These are phyloP conservation scores for Huntiella omanensis DNA, from an alignment of 2,329 filamentous ascomycete species.

Conservation along the genomic window DNA sequence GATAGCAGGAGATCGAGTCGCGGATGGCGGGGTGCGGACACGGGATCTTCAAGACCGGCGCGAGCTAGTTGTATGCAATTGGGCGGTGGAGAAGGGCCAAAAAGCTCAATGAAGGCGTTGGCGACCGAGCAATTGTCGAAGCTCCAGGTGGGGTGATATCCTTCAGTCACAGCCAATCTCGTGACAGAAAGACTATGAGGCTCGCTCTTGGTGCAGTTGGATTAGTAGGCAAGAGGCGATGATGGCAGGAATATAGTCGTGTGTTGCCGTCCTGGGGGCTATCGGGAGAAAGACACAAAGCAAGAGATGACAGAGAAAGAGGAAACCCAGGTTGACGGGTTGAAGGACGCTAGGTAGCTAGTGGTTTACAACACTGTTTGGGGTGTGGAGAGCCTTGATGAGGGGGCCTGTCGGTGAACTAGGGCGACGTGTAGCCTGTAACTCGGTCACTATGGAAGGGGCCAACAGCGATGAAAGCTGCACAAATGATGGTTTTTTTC, in stretches of 20 bases:
- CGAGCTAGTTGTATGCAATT: not conserved
- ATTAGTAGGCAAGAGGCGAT: too few species aligned
- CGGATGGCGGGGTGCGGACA: not conserved
- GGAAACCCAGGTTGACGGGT: not conserved
- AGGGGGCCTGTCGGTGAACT: too few species aligned
- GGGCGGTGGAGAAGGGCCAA: not conserved
- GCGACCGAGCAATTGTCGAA: not conserved
- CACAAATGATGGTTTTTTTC: too few species aligned
- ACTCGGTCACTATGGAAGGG: too few species aligned
- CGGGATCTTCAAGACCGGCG: not conserved
- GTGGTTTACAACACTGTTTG: too few species aligned
- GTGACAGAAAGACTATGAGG: too few species aligned
- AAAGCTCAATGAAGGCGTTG: constrained; percentile 6
- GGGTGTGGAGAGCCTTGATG: too few species aligned
- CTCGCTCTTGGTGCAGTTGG: too few species aligned
- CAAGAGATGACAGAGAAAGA: not conserved
- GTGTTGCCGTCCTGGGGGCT: not conserved
- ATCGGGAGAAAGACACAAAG: not conserved
- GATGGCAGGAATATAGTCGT: not conserved
- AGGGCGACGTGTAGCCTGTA: too few species aligned
- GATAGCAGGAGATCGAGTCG: not conserved
- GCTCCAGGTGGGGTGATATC: not conserved
- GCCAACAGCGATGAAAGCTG: too few species aligned
- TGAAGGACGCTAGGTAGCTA: not conserved
- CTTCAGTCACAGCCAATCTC: too few species aligned